Base-by-base conservation (phyloP, 345 rosid genomes). In the Melaleuca alternifolia region DNA sequence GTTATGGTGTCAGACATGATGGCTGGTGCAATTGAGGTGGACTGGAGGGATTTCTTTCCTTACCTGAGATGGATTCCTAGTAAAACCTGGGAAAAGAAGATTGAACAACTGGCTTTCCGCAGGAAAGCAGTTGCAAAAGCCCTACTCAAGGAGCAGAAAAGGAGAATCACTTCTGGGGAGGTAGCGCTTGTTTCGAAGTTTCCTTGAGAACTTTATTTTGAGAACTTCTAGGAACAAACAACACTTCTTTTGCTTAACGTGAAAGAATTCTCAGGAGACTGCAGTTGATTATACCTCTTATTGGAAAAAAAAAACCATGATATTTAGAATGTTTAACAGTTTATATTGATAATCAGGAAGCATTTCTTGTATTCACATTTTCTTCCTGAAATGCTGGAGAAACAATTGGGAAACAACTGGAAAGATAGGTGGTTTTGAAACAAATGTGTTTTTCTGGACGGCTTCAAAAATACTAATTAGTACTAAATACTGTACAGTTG, bases 1-100 rank as follows among this genome's bases (percentile, higher is more conserved):
- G 84, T 90, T 77, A 87, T 96, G 85, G 99, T 96, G 62, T 86
- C 84, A 81, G 98, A 95, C 84, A 91, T 93, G 89, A 95, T 97
- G 98, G 95, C 91, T n/a, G 97, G 96, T 23, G 97, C 98, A 10
- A 90, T 96, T 82, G 98, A 94, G 51, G 99, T 95, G 61, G 98
- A 97, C 79, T 96, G 99, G 98, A 93, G 99, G 86, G 99, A 96
- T 88, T 97, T 96, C 94, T 97, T 97, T 90, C 98, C 99, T 2
- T 95, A 93, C 89, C 83, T 96, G 83, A 90, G 87, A 89, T 97
- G 99, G 99, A 54, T 96, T 90, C 99, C 99, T 1, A 96, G 92
- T 86, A 91, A 87, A 82, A 88, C 90, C 61, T 89, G 92, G 11
- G 98, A 96, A 88, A 53, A 52, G 62, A 94, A 90, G 87, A 92